Base-by-base conservation (phyloP, 1,284 basidiomycete species). In the Ganoderma boninense region DNA sequence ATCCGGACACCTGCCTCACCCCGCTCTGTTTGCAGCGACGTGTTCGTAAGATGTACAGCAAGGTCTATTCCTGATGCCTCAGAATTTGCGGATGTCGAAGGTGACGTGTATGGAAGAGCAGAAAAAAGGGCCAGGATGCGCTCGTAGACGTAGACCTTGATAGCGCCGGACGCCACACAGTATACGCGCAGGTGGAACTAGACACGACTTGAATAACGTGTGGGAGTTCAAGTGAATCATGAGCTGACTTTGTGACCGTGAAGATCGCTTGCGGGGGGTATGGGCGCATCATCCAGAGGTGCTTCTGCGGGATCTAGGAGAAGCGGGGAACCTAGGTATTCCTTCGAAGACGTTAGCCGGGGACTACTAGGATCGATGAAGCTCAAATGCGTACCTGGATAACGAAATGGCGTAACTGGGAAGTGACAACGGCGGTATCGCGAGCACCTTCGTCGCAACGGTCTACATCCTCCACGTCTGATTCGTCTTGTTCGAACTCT, bases 101-200 rank as follows among this genome's bases (percentile, higher is more conserved):
- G 91, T 0, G 79, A 59, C 0, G 75, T 71, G 78, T 95, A 97
- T 5, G 92, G 87, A 20, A 87, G 83, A 0, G 90, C 84, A 5
- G 95, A 93, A 80, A 98, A 98, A 1, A 99, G 84, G 7, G 96
- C 95, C 23, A 99, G 88, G 75, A 97, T 90, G 26, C 92, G 91
- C 65, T 91, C 87, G 73, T 94, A 95, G 60, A 98, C 86, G 80
- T 91, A 95, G 6, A 97, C 84, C 62, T 86, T 89, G 62, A 97
- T 85, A 42, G 91, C 90, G n/a, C 95, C 93, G 2, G 88, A 93
- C 18, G 96, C 90, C 42, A 99, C 88, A 72, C 97, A 97, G 80
- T 99, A 99, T 2, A 92, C 95, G 49, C 98, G 90, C 56, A 99
- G 87, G 82, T 99, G 98, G 80, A 99, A 99, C 92, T 97, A 77